Conservation (phyloP, 2,329 filamentous ascomycete species). For the Arthrinium puccinioides region DNA sequence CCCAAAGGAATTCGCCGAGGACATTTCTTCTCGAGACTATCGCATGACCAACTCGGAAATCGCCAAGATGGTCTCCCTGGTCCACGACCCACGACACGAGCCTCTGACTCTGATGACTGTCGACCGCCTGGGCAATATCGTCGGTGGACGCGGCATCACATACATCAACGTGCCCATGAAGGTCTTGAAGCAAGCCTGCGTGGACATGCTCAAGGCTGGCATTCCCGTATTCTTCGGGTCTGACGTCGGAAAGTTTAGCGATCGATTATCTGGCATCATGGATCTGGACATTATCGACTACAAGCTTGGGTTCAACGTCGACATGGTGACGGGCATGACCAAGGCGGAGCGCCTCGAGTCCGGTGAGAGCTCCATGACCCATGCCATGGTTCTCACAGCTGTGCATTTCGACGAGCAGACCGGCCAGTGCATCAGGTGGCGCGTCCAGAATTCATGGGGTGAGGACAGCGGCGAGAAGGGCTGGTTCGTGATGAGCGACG, state of each 20-base stretch:
- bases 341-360: slow-evolving; percentile 70
- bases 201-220: slow-evolving; percentile 71
- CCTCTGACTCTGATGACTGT: slow-evolving; percentile 69
- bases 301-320: slow-evolving; percentile 74
- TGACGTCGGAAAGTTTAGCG: slow-evolving; percentile 79
- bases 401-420: slow-evolving; percentile 65
- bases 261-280: slow-evolving; percentile 65
- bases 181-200: slow-evolving; percentile 64
- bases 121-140: slow-evolving; percentile 71
- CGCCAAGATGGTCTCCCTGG: slow-evolving; percentile 67
- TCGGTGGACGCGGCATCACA: slow-evolving; percentile 65
- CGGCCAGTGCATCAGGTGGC: slow-evolving; percentile 66
- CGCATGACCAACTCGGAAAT: slow-evolving; percentile 55
- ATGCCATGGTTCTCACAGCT: slow-evolving; percentile 84
- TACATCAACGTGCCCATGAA: slow-evolving; percentile 78
- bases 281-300: slow-evolving; percentile 72
- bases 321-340: slow-evolving; percentile 54
- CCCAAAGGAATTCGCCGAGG: slow-evolving; percentile 64
- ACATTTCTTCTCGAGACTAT: slow-evolving; percentile 55
- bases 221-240: slow-evolving; percentile 83
- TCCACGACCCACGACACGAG: slow-evolving; percentile 77
- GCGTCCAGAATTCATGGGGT: slow-evolving; percentile 85
- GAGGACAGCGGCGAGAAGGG: slow-evolving; percentile 63
- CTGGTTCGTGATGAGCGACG: slow-evolving; percentile 85
- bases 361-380: slow-evolving; percentile 78